These are phyloP conservation scores for Chloromonas sp. DNA, from an alignment of 163 green algal genomes.

Conservation along the genomic window DNA sequence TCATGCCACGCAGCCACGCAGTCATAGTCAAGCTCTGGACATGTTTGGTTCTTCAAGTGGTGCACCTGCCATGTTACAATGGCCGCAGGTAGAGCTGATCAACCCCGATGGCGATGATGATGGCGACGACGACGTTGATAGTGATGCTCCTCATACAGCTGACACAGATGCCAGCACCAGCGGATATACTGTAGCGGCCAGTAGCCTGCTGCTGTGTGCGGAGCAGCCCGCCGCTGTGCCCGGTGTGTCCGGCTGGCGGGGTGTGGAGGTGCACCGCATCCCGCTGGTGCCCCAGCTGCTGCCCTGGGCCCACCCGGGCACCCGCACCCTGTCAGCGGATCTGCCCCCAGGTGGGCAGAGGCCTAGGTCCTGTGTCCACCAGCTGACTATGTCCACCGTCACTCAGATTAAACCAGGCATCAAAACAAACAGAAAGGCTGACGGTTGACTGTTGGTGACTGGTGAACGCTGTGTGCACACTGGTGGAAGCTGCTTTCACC, in stretches of 20 bases:
- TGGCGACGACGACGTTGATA: not conserved
- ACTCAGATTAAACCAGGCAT: not conserved
- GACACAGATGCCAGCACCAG: not conserved
- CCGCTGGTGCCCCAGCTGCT: not conserved
- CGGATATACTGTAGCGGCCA: not conserved
- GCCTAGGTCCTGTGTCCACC: not conserved
- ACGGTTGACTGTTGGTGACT: not conserved
- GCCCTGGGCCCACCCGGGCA: not conserved
- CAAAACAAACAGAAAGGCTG: not conserved
- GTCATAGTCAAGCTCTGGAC: too few species aligned
- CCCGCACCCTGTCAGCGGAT: not conserved
- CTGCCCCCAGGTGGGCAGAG: not conserved
- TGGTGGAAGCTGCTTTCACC: not conserved
- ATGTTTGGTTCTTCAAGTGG: not conserved
- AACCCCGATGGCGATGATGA: not conserved
- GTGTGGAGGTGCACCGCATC: not conserved
- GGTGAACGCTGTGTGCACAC: not conserved
- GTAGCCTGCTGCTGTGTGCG: not conserved
- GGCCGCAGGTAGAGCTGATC: not conserved
- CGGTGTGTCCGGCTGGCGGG: not conserved
- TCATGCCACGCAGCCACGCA: too few species aligned
- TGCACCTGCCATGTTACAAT: not conserved
- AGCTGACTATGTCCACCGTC: not conserved
- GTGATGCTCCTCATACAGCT: too few species aligned
- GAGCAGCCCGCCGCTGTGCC: not conserved